These are phyloP conservation scores for Penstemon davidsonii DNA, from an alignment of 257 asterid species.

Conservation along the genomic window DNA sequence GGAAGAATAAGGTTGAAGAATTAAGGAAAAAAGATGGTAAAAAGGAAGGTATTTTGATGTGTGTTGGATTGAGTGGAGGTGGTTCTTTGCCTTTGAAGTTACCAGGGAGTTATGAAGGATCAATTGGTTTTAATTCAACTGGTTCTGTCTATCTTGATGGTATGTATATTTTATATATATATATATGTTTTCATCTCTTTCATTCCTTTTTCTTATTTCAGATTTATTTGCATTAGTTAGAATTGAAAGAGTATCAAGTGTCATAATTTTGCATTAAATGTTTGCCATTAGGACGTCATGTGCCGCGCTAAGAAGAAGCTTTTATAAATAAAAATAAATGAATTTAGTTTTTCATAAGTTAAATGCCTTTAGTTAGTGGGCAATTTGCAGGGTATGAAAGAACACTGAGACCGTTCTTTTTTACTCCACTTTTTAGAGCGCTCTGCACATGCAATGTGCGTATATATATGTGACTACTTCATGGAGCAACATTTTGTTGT, in stretches of 20 bases:
- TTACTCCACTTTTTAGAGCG: too few relatives aligned
- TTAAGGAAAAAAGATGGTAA: slow-evolving; percentile 31
- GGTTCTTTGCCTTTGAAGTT: slow-evolving; percentile 48
- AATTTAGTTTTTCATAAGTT: too few relatives aligned
- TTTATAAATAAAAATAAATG: too few relatives aligned
- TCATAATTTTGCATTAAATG: too few relatives aligned
- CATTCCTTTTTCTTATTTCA: neutral
- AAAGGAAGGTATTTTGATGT: slow-evolving; percentile 33
- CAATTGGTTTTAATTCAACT: slow-evolving; percentile 74
- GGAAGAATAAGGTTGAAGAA: slow-evolving; percentile 40
- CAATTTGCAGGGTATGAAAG: neutral
- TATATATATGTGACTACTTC: neutral
- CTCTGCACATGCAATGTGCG: too few relatives aligned
- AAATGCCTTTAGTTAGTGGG: neutral
- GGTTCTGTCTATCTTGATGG: slow-evolving; percentile 87
- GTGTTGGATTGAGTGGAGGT: slow-evolving; percentile 62
- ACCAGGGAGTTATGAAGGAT: slow-evolving; percentile 72
- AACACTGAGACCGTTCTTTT: neutral
- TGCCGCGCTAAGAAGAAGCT: too few relatives aligned
- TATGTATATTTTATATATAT: slow-evolving; percentile 36
- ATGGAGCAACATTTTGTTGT: neutral
- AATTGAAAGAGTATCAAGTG: slow-evolving; percentile 16
- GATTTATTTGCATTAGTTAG: slow-evolving; percentile 13
- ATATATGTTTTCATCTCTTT: neutral
- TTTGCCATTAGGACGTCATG: too few relatives aligned